phyloP scores from a whole-genome alignment of 78 protist genomes.

The Dictyostelium capitatum region DNA sequence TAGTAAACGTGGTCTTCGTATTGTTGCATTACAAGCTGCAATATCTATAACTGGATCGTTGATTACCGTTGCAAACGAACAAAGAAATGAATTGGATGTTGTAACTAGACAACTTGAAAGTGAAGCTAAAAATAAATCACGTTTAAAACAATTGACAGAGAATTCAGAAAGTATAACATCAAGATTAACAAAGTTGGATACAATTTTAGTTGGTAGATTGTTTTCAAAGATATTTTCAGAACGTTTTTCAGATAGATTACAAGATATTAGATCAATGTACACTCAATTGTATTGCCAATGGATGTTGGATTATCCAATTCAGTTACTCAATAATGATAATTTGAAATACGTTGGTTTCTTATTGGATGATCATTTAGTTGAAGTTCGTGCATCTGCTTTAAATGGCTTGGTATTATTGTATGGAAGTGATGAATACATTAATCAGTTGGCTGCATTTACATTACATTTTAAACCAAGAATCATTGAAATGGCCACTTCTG shows the following conservation, averaged over 20 bases:
- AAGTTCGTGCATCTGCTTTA: constrained; percentile 23
- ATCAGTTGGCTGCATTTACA: constrained; percentile 31
- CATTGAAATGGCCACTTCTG: constrained; percentile 38
- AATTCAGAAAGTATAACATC: background rate
- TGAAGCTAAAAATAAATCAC: constrained; percentile 20
- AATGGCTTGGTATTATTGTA: constrained; percentile 4
- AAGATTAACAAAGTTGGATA: constrained; percentile 13
- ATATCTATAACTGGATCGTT: background rate
- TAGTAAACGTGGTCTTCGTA: constrained; percentile 21
- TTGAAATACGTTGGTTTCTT: constrained; percentile 25
- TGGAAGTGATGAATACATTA: background rate
- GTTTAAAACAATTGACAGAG: constrained; percentile 23
- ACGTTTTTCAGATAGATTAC: constrained; percentile 16
- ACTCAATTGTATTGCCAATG: background rate
- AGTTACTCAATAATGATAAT: background rate
- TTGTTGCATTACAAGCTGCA: background rate
- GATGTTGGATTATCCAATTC: constrained; percentile 33
- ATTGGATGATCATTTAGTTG: constrained; percentile 29
- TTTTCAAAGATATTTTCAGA: background rate
- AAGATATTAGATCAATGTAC: constrained; percentile 21
- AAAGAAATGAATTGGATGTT: constrained; percentile 10
- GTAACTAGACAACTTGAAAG: constrained; percentile 11
- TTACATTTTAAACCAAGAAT: constrained; percentile 8
- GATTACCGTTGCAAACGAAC: background rate
- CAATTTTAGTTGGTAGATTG: background rate